phyloP scores from a whole-genome alignment of 495 filamentous ascomycete species.

The Cetradonia linearis region DNA sequence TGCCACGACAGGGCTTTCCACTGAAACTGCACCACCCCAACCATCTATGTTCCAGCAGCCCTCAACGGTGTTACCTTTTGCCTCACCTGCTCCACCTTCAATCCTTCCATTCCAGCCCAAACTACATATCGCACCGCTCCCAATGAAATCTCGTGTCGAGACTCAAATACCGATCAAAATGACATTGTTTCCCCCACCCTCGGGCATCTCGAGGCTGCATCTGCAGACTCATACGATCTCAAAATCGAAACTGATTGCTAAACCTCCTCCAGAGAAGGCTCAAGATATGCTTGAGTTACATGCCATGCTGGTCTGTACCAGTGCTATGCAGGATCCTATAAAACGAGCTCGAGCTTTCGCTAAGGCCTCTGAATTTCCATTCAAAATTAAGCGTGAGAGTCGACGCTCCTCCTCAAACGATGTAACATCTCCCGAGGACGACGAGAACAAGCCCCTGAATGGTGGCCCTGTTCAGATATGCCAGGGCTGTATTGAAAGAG shows the following conservation, averaged over 20 bases:
- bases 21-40: neutral
- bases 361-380: constrained; percentile 41
- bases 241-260: constrained; percentile 76
- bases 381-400: constrained; percentile 25
- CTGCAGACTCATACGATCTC: constrained; percentile 81
- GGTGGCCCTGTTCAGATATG: constrained; percentile 84
- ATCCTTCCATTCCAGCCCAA: constrained; percentile 23
- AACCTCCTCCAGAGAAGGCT: constrained; percentile 46
- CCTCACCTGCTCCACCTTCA: constrained; percentile 5
- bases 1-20: neutral
- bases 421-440: constrained; percentile 28
- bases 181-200: constrained; percentile 60
- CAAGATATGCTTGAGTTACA: constrained; percentile 72
- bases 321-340: constrained; percentile 72
- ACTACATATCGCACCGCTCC: constrained; percentile 52
- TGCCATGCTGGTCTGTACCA: constrained; percentile 76
- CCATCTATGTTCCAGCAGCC: constrained; percentile 10
- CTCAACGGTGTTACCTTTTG: constrained; percentile 1
- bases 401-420: constrained; percentile 30
- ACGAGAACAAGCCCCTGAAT: constrained; percentile 63
- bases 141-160: constrained; percentile 82
- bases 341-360: constrained; percentile 53
- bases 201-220: constrained; percentile 66
- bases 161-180: constrained; percentile 83
- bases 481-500: constrained; percentile 67